Evolutionary conservation across 2,329 filamentous ascomycete species (phyloP), one percentile per base, ranked within the genome.

Genomic region (Diaporthe humulicola): DNA sequence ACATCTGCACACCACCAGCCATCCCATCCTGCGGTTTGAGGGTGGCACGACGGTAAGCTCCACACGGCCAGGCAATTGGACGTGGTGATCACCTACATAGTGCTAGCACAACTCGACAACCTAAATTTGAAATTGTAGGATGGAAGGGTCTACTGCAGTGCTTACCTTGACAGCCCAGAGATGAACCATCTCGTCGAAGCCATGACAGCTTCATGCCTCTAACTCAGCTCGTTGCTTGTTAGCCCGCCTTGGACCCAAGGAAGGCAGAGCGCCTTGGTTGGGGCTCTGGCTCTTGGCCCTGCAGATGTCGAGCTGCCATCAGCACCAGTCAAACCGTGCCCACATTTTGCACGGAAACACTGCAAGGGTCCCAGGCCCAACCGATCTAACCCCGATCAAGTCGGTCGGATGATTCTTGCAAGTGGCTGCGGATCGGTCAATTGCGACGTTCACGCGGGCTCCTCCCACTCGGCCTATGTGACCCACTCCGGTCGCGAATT

Each of bases 231-330:
- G 45, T 8, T 48, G 22, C 57, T n/a, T 36, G 15, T 48, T 60
- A 38, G 54, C 54, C 17, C 25, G 56, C 40, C 54, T 38, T 14
- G 28, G 70, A 25, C 48, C 48, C 30, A 50, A 45, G 40, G 36
- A n/a, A 61, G 19, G 22, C 40, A 19, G 67, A 45, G 28, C 45
- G 52, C 28, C 25, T 57, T 17, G 28, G 25, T 64, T n/a, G 57
- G 22, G 57, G 58, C 30, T 30, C 40, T 25, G 42, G 70, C 30
- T 57, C 52, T 58, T 58, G 61, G 61, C 45, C 61, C 15, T 28
- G 70, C 57, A 72, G 57, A 72, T 19, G 70, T 72, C 70, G 70
- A 72, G 45, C 58, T 72, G 57, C 40, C 70, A 56, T 64, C 57
- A 56, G 15, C 33, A 36, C 70, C 70, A 56, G 70, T 64, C 70